Evolutionary conservation across 805 yeast species (phyloP).

Genomic region (Ogataea wickerhamii): DNA sequence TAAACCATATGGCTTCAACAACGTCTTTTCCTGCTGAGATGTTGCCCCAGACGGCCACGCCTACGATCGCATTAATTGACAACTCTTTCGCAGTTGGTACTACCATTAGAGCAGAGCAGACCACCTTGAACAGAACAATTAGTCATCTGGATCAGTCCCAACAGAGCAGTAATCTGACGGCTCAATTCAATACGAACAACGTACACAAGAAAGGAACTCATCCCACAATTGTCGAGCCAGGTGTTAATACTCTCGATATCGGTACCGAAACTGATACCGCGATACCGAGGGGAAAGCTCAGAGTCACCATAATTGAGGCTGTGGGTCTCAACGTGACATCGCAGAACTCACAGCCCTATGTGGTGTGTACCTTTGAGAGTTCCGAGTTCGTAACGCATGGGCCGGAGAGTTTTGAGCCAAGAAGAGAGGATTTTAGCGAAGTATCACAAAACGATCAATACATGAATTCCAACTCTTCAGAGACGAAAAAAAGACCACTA

Average conservation of each 20-base stretch:
- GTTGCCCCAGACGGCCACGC: slow-evolving; percentile 48
- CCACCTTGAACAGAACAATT: slow-evolving; percentile 31
- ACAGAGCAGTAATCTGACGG: slow-evolving; percentile 22
- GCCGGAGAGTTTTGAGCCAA: slow-evolving; percentile 46
- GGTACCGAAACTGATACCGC: slow-evolving; percentile 26
- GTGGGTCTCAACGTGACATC: slow-evolving; percentile 56
- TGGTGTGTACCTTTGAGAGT: slow-evolving; percentile 87
- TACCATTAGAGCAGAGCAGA: slow-evolving; percentile 42
- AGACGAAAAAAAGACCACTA: slow-evolving; percentile 25
- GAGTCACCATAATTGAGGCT: slow-evolving; percentile 80
- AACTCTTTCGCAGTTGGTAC: slow-evolving; percentile 68
- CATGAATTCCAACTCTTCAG: slow-evolving; percentile 6
- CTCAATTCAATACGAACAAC: slow-evolving; percentile 20
- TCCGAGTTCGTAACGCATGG: slow-evolving; percentile 86
- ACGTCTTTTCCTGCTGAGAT: slow-evolving; percentile 32
- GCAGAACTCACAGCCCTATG: slow-evolving; percentile 69
- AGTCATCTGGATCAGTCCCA: slow-evolving; percentile 30
- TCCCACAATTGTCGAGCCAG: slow-evolving; percentile 19
- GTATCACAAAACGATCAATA: slow-evolving; percentile 4
- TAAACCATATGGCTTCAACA: slow-evolving; percentile 10
- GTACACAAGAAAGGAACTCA: slow-evolving; percentile 10
- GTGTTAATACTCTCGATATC: slow-evolving; percentile 16
- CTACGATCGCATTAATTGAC: slow-evolving; percentile 67
- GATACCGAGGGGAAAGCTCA: slow-evolving; percentile 75
- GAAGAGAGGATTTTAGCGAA: slow-evolving; percentile 12